Evolutionary conservation across 1,139 yeast species (phyloP).

Genomic region (Debaryomycetaceae sp.): DNA sequence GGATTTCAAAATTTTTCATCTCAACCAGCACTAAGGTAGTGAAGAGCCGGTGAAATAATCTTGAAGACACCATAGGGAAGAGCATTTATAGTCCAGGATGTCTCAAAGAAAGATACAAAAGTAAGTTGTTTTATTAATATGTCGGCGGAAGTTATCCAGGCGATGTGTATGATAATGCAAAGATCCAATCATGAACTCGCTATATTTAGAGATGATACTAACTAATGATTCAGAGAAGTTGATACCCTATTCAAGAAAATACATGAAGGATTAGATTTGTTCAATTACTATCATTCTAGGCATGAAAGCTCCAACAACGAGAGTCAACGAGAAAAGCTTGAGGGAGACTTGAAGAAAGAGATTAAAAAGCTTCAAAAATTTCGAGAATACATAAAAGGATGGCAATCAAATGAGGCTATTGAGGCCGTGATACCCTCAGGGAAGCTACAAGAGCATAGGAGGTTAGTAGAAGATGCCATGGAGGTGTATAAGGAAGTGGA

Average conservation of each 20-base stretch:
- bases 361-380: conserved; percentile 92
- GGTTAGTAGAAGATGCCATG: conserved; percentile 48
- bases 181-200: neutral
- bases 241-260: conserved; percentile 95
- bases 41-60: neutral
- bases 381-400: conserved; percentile 92
- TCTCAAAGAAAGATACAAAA: conserved; percentile 47
- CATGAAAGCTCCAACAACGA: conserved; percentile 58
- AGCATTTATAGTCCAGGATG: conserved; percentile 17
- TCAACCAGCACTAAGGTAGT: neutral
- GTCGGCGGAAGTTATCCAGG: too few relatives aligned
- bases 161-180: too few relatives aligned
- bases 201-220: conserved; percentile 2
- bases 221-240: conserved; percentile 52
- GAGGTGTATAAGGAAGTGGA: conserved; percentile 48
- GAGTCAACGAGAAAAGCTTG: conserved; percentile 92
- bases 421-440: conserved; percentile 41
- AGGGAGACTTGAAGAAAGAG: conserved; percentile 89
- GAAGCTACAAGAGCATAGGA: conserved; percentile 41
- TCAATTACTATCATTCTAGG: conserved; percentile 49
- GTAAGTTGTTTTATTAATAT: conserved; percentile 29
- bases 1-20: conserved; percentile 14
- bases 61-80: neutral
- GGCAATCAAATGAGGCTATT: conserved; percentile 56
- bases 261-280: conserved; percentile 86